A percentile compares a stretch with the other conserved stretches of the same genome.
Evolutionary conservation across 1,139 yeast genomes (phyloP).

Genomic region (Zhuliangozyma blackwelliae): DNA sequence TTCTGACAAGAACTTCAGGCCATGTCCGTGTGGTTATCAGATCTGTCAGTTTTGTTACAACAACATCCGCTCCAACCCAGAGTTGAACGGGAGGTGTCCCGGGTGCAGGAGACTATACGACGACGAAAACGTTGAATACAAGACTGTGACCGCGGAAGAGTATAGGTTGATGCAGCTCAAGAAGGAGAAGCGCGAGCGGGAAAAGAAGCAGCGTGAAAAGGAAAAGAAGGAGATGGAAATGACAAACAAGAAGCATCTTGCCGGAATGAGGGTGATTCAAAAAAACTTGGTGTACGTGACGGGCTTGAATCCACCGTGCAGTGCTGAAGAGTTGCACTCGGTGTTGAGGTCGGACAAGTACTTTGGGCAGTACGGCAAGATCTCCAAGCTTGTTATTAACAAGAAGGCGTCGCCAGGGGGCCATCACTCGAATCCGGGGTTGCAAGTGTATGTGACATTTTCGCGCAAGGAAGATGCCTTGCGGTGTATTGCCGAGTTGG

Average conservation of each 20-base stretch:
- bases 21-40: conserved; percentile 99
- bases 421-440: conserved; percentile 62
- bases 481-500: conserved; percentile 86
- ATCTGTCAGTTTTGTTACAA: conserved; percentile 98
- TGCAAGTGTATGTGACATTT: conserved; percentile 95
- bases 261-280: conserved; percentile 96
- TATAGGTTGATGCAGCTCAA: conserved; percentile 73
- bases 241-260: conserved; percentile 85
- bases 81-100: conserved; percentile 93
- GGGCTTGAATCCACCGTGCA: conserved; percentile 87
- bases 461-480: conserved; percentile 92
- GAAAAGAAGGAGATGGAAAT: conserved; percentile 90
- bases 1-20: conserved; percentile 92
- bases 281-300: conserved; percentile 96
- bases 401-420: conserved; percentile 43
- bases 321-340: conserved; percentile 84
- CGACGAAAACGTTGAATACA: conserved; percentile 89
- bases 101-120: conserved; percentile 95
- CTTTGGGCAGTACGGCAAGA: conserved; percentile 97
- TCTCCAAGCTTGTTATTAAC: conserved; percentile 89
- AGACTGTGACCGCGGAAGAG: conserved; percentile 79
- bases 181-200: conserved; percentile 77
- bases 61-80: conserved; percentile 92
- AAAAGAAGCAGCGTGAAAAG: conserved; percentile 83
- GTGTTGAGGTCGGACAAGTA: conserved; percentile 86